phyloP scores from a whole-genome alignment of 495 filamentous ascomycete genomes.

The Schizothecium vesticola region DNA sequence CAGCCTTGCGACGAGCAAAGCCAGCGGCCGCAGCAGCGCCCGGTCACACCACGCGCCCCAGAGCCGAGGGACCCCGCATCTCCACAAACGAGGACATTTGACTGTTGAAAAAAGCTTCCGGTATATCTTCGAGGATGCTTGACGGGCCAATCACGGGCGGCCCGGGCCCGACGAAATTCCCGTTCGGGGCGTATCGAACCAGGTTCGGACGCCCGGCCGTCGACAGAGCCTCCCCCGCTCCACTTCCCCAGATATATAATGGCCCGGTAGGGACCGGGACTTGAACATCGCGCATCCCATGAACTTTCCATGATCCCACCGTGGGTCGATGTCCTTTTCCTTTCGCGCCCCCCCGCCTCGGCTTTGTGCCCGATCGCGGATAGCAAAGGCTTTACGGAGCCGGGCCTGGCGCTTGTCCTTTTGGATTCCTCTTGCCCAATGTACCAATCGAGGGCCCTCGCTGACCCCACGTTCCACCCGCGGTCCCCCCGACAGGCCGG shows the following conservation, averaged over 20 bases:
- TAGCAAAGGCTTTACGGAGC: slow-evolving; percentile 20
- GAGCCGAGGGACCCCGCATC: slow-evolving; percentile 13
- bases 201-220: slow-evolving; percentile 5
- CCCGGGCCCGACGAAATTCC: slow-evolving; percentile 13
- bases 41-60: neutral
- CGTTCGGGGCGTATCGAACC: slow-evolving; percentile 10
- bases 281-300: slow-evolving; percentile 3
- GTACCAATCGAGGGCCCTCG: neutral
- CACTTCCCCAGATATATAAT: slow-evolving; percentile 20
- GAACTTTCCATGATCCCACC: slow-evolving; percentile 10
- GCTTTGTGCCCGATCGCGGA: slow-evolving; percentile 12
- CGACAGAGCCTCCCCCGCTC: slow-evolving; percentile 24
- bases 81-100: neutral
- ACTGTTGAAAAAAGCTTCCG: slow-evolving; percentile 16
- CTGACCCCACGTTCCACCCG: slow-evolving; percentile 21
- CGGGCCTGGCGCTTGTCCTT: neutral
- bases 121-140: slow-evolving; percentile 20
- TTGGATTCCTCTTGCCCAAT: slow-evolving; percentile 5
- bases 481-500: slow-evolving; percentile 11
- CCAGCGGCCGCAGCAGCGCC: neutral
- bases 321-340: slow-evolving; percentile 9
- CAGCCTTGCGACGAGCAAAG: neutral
- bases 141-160: slow-evolving; percentile 21
- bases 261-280: neutral
- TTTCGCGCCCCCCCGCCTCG: neutral